Percentiles rank a stretch among this genome's conserved stretches.
phyloP scores from a whole-genome alignment of 2,329 filamentous ascomycete species.

The Arthroderma sp. region DNA sequence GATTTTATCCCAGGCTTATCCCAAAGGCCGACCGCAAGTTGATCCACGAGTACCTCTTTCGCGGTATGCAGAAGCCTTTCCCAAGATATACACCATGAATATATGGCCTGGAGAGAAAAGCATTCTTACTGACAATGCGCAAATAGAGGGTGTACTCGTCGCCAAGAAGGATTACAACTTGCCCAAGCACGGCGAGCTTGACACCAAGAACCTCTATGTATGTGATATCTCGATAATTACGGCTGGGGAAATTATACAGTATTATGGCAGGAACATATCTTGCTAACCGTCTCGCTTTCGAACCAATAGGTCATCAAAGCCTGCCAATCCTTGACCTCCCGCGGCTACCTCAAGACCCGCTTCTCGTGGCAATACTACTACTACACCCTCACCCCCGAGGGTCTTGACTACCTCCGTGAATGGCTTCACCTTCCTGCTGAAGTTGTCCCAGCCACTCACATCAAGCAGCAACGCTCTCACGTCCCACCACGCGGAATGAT shows the following conservation, averaged over 20 bases:
- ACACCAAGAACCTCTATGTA: slow-evolving; percentile 97
- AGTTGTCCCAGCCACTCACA: slow-evolving; percentile 98
- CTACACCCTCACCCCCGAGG: slow-evolving; percentile 99
- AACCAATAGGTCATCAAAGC: slow-evolving; percentile 72
- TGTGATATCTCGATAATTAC: slow-evolving; percentile 10
- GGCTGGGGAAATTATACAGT: no score
- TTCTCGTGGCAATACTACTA: slow-evolving; percentile 99
- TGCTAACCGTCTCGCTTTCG: neutral
- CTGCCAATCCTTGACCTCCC: slow-evolving; percentile 92
- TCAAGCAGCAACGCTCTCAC: slow-evolving; percentile 99
- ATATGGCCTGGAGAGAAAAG: no score
- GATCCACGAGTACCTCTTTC: slow-evolving; percentile 99
- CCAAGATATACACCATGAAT: no score
- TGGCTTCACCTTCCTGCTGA: slow-evolving; percentile 99
- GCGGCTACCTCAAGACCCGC: slow-evolving; percentile 98
- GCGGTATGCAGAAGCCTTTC: slow-evolving; percentile 42
- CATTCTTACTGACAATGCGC: no score
- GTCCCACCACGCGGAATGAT: slow-evolving; percentile 98
- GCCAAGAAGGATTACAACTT: slow-evolving; percentile 99
- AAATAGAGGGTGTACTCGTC: slow-evolving; percentile 66
- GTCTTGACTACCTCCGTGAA: slow-evolving; percentile 99
- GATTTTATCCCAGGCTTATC: slow-evolving; percentile 59
- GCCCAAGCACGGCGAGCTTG: slow-evolving; percentile 93
- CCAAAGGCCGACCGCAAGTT: slow-evolving; percentile 99
- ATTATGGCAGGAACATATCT: no score